A percentile compares a stretch with the other conserved stretches of the same genome.
phyloP scores from a whole-genome alignment of 208 protist species.

The Plasmodiophora brassicae region DNA sequence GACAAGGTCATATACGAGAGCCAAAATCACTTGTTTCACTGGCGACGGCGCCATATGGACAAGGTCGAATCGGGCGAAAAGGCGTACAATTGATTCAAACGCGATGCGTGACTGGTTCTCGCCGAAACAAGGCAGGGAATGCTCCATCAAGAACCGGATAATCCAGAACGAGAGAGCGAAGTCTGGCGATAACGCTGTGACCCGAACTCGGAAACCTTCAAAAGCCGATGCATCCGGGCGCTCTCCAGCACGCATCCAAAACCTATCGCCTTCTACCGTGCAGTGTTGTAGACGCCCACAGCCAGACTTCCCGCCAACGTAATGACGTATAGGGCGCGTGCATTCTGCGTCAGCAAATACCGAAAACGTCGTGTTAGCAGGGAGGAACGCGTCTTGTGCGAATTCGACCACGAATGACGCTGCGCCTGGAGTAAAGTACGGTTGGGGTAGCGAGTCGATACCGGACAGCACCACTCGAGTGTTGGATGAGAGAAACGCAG shows the following conservation, averaged over 20 bases:
- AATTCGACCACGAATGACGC: background rate
- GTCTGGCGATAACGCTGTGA: background rate
- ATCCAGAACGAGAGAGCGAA: conserved; percentile 20
- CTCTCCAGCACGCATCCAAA: background rate
- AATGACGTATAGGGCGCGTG: background rate
- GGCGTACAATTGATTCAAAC: background rate
- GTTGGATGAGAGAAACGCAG: background rate
- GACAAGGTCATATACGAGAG: background rate
- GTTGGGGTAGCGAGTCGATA: background rate
- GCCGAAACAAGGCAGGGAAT: background rate
- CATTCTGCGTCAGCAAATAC: conserved; percentile 7
- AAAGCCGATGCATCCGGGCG: background rate
- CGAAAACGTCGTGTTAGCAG: background rate
- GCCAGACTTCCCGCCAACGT: conserved; percentile 14
- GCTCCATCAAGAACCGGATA: background rate
- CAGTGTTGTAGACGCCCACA: background rate
- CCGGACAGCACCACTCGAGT: too few species aligned
- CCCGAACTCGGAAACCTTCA: background rate
- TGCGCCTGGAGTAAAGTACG: background rate
- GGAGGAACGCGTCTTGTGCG: background rate
- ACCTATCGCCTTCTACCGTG: background rate
- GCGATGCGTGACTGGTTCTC: background rate
- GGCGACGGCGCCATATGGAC: background rate
- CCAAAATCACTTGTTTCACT: background rate
- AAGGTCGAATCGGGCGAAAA: background rate